Evolutionary conservation across 2,329 filamentous ascomycete species (phyloP), one percentile per base, ranked within the genome.

Genomic region (Monosporascus sp.): DNA sequence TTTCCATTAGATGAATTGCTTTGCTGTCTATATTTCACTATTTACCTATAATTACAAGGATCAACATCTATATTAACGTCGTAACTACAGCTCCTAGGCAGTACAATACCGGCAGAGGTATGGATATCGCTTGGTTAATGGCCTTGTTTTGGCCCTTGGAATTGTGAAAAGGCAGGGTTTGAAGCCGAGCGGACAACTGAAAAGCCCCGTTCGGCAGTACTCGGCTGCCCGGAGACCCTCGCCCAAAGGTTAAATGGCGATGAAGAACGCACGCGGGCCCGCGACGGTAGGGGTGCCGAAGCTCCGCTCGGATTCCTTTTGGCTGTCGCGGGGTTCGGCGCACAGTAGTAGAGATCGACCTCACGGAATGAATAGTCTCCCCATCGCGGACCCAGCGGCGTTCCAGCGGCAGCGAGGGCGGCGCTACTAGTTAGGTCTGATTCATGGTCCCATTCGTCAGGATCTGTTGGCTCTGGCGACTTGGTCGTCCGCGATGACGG

Each of bases 341-440:
- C 50, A 46, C 56, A 47, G 45, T 71, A 72, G 46, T 68, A 71
- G 9, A 70, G 55, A 46, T 72, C 70, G 0, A 65, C 63, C 51
- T 72, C 70, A 11, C 70, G 64, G 20, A 72, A 67, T 0, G 69
- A 70, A 41, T 72, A 72, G 50, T 72, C 70, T 7, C 63, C 61
- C 50, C 63, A 65, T 7, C 62, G 54, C 24, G 63, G 62, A 22
- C 61, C 63, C 15, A 66, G 55, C 3, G 58, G 53, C 5, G 38
- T 51, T 35, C 11, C 11, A 9, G 9, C 11, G 31, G 31, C 5
- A 35, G 31, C 11, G 31, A 35, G 31, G 31, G 31, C 11, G 31
- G 31, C 31, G 11, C 5, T 35, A 35, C 31, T 35, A 9, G 31
- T 35, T 14, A 35, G 14, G 9, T 35, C 31, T 35, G 31, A 35